Evolutionary conservation across 2,329 filamentous ascomycete genomes (phyloP), one percentile per base, ranked within the genome.

Genomic region (Mariannaea elegans): DNA sequence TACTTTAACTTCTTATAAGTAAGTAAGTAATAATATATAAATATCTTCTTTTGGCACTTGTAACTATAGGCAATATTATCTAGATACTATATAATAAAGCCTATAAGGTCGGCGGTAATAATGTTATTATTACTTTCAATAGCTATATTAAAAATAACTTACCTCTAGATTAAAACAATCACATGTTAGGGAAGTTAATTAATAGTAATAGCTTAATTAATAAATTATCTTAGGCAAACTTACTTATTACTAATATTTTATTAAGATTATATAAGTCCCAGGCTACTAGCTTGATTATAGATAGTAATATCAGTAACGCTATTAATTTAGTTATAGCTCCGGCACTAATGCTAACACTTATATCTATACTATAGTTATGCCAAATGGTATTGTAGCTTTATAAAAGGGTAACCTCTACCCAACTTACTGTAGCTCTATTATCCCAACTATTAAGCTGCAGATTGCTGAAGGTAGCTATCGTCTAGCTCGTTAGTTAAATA

Each of bases 151-250:
- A 69, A 34, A 84, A 83, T 24, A 89, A 90, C 70, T 78, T 90
- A 6, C 87, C 89, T 71, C 71, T 82, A 4, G 78, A 84, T 49
- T 89, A 87, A 87, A 87, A 89, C 69, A 85, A 81, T 6, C 75
- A 80, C 47, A 87, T 88, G 61, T 81, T 84, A 10, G 79, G 85
- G 67, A 74, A 75, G 50, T 71, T 77, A 29, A 70, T 75, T 1
- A 78, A 77, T 54, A 77, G 77, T 60, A 70, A 68, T 27, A 70
- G 67, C 3, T 66, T 76, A 38, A 44, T 72, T 18, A 69, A 75
- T 3, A 79, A 78, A 2, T 73, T 74, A 68, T 62, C 71, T 3
- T 81, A 79, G 78, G 76, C 79, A 9, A 63, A 67, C 19, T 69
- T 66, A 1, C 69, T 81, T 31, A 56, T 62, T 19, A 42, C 42